Base-by-base conservation (phyloP, 2,329 filamentous ascomycete species). In the Alternaria atra region DNA sequence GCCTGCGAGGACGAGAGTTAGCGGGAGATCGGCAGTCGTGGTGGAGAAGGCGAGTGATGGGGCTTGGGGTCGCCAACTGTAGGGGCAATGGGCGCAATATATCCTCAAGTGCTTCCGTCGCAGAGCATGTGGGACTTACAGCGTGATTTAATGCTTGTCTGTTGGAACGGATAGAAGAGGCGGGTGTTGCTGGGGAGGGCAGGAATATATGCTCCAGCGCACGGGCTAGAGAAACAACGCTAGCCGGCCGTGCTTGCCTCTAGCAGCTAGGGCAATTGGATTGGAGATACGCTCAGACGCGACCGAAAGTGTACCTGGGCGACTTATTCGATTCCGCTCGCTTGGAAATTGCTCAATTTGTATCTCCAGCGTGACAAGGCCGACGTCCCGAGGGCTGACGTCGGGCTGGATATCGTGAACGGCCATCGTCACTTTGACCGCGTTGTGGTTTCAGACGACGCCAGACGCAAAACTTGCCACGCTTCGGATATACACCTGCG, bases 1-100 rank as follows among this genome's bases (percentile, higher is more conserved):
- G 77, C 72, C 75, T 79, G 70, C 8, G 59, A 43, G 12, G 52
- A 53, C 55, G 25, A 60, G 53, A 20, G 70, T 77, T 67, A 77
- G 74, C 68, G 66, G 63, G 62, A 64, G 65, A 60, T 66, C 53
- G 59, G 61, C 61, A 51, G 65, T 40, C 52, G 52, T 42, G 55
- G 52, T 55, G 53, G 54, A 51, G 55, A n/a, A 53, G 43, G 53
- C 58, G 52, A 56, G 50, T 29, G 54, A 50, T 37, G 5, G 42
- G 25, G 40, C 15, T 50, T 35, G 53, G 53, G 30, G 56, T 44
- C 9, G 15, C 50, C 30, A 46, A 61, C 48, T 55, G 61, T 15
- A 17, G 32, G 44, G 39, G 56, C 61, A 65, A 58, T 62, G 63
- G 40, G 58, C 13, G 42, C 42, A 51, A 54, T 39, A 39, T 32